Evolutionary conservation across 129 eudicot species (phyloP).

Genomic region (Arctium lappa): DNA sequence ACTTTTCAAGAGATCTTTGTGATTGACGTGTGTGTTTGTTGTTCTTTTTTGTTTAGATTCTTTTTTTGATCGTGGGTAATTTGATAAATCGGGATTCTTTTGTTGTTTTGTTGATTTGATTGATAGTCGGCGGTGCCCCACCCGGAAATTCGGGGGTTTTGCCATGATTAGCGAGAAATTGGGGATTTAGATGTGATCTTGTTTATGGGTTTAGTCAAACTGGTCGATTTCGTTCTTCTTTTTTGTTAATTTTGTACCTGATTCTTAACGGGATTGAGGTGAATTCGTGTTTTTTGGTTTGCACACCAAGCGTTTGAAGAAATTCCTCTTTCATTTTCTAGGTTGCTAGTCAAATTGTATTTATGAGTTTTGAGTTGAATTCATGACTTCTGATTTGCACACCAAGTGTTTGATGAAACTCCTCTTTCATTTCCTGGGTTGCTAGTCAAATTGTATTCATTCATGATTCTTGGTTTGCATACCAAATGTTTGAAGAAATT

Average conservation of each 20-base stretch:
- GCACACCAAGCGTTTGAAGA: neutral
- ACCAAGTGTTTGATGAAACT: constrained; percentile 21
- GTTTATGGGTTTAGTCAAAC: constrained; percentile 9
- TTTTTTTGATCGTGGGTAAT: neutral
- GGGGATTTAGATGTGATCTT: constrained; percentile 7
- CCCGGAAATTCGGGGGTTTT: neutral
- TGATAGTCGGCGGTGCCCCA: neutral
- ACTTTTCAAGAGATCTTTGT: neutral
- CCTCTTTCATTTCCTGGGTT: neutral
- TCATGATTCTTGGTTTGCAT: constrained; percentile 5
- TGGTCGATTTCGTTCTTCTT: constrained; percentile 10
- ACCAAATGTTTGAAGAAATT: neutral
- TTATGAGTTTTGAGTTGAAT: neutral
- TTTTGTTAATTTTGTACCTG: neutral
- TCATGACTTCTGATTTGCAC: constrained; percentile 10
- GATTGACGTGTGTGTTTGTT: neutral
- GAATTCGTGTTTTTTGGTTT: neutral
- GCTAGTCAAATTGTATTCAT: neutral
- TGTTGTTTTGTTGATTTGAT: neutral
- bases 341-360: neutral
- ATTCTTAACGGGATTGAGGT: neutral
- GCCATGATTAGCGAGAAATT: neutral
- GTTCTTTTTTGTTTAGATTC: neutral
- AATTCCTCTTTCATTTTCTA: neutral
- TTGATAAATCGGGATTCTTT: neutral